These are phyloP conservation scores for Penicillium sp. DNA, from an alignment of 2,329 filamentous ascomycete species.

Conservation along the genomic window DNA sequence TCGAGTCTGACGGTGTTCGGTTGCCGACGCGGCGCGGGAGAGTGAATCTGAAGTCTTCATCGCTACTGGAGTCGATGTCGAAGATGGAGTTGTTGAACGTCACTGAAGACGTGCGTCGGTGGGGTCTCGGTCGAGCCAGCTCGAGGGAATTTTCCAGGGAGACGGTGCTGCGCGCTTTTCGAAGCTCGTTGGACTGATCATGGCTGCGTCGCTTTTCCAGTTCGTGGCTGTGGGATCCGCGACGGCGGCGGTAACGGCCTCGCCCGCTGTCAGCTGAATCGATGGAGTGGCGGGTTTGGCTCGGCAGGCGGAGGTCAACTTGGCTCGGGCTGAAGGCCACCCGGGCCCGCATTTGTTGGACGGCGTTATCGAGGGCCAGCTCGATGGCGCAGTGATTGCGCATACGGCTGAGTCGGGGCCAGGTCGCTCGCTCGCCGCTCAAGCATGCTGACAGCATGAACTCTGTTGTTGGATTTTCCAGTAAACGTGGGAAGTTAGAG, in stretches of 20 bases:
- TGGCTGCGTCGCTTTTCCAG: constrained; percentile 22
- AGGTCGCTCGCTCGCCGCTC: constrained; percentile 81
- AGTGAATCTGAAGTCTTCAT: constrained; percentile 16
- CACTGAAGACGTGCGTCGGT: constrained; percentile 20
- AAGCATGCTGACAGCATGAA: constrained; percentile 82
- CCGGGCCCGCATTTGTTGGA: constrained; percentile 42
- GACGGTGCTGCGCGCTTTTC: constrained; percentile 24
- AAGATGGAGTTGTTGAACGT: constrained; percentile 16
- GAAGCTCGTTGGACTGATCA: constrained; percentile 6
- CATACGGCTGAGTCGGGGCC: constrained; percentile 85
- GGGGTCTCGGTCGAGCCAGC: constrained; percentile 7
- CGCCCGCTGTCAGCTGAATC: constrained; percentile 26
- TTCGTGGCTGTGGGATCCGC: constrained; percentile 37
- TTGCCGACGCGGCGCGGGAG: constrained; percentile 1
- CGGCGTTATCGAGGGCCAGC: constrained; percentile 62
- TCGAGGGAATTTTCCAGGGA: constrained; percentile 21
- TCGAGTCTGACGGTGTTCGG: constrained; percentile 15
- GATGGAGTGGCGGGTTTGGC: constrained; percentile 14
- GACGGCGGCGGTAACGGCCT: constrained; percentile 23
- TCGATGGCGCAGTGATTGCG: constrained; percentile 88
- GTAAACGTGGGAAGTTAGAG: constrained; percentile 71
- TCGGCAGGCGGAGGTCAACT: constrained; percentile 22
- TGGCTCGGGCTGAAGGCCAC: constrained; percentile 37
- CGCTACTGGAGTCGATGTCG: constrained; percentile 19
- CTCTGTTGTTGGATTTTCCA: constrained; percentile 80